Evolutionary conservation across 441 rosid species (phyloP).

Genomic region (Brassica balearica): DNA sequence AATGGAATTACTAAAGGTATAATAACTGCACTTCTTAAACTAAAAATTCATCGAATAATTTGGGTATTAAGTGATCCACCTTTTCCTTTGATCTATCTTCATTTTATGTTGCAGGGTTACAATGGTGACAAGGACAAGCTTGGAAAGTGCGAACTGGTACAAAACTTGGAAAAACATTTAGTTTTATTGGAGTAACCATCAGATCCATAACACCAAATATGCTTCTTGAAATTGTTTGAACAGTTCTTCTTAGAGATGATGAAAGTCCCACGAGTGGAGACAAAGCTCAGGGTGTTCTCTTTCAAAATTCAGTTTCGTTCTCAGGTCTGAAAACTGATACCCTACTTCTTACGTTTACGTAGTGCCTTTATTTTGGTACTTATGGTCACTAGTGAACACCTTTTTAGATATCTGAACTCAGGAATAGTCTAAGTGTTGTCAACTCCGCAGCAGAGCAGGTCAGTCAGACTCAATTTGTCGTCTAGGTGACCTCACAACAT

Average conservation of each 20-base stretch:
- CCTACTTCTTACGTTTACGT: constrained; percentile 19
- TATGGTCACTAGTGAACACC: constrained; percentile 28
- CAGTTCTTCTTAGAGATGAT: constrained; percentile 61
- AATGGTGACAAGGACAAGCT: constrained; percentile 58
- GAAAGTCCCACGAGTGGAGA: constrained; percentile 89
- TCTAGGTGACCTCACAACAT: constrained; percentile 16
- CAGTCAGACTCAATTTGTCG: constrained; percentile 36
- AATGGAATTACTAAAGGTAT: constrained; percentile 86
- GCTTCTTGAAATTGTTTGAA: no score
- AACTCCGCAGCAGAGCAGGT: constrained; percentile 89
- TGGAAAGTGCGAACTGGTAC: constrained; percentile 66
- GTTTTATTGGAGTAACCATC: no score
- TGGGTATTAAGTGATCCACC: background rate
- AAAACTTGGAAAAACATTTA: constrained; percentile 5
- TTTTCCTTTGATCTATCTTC: constrained; percentile 19
- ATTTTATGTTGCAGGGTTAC: constrained; percentile 61
- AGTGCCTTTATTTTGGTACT: constrained; percentile 37
- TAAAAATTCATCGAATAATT: background rate
- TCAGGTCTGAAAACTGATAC: constrained; percentile 60
- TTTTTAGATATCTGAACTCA: constrained; percentile 80
- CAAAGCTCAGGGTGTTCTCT: constrained; percentile 91
- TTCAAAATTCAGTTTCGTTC: constrained; percentile 85
- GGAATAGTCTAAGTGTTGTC: constrained; percentile 66
- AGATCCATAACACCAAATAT: no score
- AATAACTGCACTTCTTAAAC: background rate